Evolutionary conservation across 23 red algal species (phyloP), one percentile per base, ranked within the genome.

Genomic region (Gracilariopsis chorda): DNA sequence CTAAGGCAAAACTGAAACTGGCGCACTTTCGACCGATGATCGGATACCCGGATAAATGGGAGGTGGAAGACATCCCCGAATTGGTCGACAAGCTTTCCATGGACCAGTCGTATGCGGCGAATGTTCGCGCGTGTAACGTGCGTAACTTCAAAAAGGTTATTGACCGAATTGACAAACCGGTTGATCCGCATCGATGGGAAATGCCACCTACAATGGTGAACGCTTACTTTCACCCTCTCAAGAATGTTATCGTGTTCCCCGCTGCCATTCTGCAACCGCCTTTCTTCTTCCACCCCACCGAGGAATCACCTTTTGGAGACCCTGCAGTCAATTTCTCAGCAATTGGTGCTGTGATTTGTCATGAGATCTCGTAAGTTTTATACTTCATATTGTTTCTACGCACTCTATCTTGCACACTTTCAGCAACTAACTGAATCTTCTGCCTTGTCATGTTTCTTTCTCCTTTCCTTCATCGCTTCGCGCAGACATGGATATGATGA

Each of bases 181-280:
- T 84, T 59, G 81, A 94, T 69, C 72, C 64, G 20, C 27, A 80
- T 70, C 60, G 80, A 30, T 94, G 91, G 91, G 78, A 86, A 28
- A 98, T 98, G 96, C 91, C 92, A 5, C 88, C 96, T 0, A 81
- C 80, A 48, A 88, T 90, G 41, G 96, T 98, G 11, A 98, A 98
- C 46, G 96, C 96, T 17, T 98, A 95, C 47, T 98, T 93, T 77
- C 80, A 88, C 51, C 92, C 92, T 9, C 46, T 88, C 30, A 68
- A 84, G n/a, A 93, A 92, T 47, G 87, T 87, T 17, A 98, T 98
- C 41, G 77, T 88, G 24, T 95, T 98, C 46, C 96, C 96, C 8
- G 92, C 96, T 19, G 96, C 86, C 55, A 98, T 94, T 51, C 76
- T 98, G 67, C 91, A 90, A 61, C 92, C 93, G 9, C 92, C 92